Evolutionary conservation across 2,329 filamentous ascomycete genomes (phyloP).

Genomic region (Hypocreales sp.): DNA sequence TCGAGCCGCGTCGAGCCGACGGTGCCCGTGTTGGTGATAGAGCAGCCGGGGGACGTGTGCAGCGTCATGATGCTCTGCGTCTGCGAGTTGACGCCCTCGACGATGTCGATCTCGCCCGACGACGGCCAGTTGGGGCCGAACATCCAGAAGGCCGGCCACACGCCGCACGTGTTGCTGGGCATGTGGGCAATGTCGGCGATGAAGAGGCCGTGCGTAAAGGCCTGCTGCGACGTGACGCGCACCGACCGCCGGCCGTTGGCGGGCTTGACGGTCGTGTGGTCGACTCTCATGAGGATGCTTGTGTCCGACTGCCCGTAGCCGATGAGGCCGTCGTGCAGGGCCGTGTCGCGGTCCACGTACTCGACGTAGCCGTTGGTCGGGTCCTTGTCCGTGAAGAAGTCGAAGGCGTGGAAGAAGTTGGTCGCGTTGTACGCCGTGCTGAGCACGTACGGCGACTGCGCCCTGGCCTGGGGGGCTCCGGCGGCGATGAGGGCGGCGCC

Average conservation of each 20-base stretch:
- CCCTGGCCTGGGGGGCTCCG: constrained; percentile 4
- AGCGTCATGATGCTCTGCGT: constrained; percentile 47
- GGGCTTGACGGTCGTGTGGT: constrained; percentile 40
- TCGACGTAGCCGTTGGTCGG: constrained; percentile 63
- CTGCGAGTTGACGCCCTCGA: constrained; percentile 59
- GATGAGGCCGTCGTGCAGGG: constrained; percentile 41
- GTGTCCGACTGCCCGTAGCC: constrained; percentile 28
- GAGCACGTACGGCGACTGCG: constrained; percentile 24
- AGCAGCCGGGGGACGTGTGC: constrained; percentile 48
- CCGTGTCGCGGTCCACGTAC: constrained; percentile 45
- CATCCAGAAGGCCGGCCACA: constrained; percentile 62
- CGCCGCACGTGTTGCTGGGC: constrained; percentile 55
- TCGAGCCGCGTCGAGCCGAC: constrained; percentile 29
- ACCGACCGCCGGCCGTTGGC: constrained; percentile 51
- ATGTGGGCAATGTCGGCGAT: constrained; percentile 62
- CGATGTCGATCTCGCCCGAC: constrained; percentile 63
- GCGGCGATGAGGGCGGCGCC: constrained; percentile 14
- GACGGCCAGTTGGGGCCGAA: constrained; percentile 56
- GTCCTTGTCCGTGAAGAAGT: constrained; percentile 42
- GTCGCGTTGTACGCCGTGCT: constrained; percentile 29
- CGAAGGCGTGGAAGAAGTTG: constrained; percentile 42
- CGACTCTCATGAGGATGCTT: constrained; percentile 54
- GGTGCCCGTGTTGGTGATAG: constrained; percentile 32
- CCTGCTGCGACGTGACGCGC: constrained; percentile 49
- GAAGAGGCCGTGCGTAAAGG: constrained; percentile 55